These are phyloP conservation scores for Trichoderma koningii DNA, from an alignment of 2,329 filamentous ascomycete genomes.

Conservation along the genomic window DNA sequence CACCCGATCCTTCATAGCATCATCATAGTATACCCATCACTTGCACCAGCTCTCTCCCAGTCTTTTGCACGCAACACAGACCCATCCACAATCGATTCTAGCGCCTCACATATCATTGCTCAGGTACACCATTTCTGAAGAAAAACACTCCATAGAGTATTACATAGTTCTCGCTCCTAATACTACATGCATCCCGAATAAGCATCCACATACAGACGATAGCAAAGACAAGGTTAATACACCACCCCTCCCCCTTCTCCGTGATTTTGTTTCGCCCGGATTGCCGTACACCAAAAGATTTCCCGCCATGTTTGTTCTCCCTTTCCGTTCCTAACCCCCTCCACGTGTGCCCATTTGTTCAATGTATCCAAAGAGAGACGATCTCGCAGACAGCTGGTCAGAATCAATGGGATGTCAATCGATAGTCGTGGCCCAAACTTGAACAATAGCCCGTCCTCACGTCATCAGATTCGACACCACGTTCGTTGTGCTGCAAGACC, in stretches of 20 bases:
- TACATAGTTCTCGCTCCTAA: conserved; percentile 15
- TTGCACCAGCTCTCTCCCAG: no score
- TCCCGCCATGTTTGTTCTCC: conserved; percentile 12
- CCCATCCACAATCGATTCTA: no score
- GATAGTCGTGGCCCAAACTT: not conserved
- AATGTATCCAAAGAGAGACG: not conserved
- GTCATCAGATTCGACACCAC: not conserved
- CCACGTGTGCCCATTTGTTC: not conserved
- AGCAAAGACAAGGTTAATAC: not conserved
- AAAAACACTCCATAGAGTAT: conserved; percentile 15
- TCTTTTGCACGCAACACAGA: no score
- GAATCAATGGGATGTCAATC: not conserved
- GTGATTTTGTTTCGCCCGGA: conserved; percentile 13
- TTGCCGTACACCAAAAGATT: conserved; percentile 18
- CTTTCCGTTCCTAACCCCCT: not conserved
- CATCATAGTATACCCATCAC: no score
- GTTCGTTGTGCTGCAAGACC: not conserved
- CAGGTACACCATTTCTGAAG: not conserved
- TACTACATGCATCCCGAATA: conserved; percentile 14
- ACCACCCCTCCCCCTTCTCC: not conserved
- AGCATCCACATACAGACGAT: not conserved
- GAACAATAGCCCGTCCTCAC: not conserved
- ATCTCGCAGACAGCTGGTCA: not conserved
- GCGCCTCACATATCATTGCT: not conserved
- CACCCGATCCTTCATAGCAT: no score